Percentiles rank a stretch among this genome's conserved stretches.
Conservation (phyloP, 768 basidiomycete species). For the Hericium erinaceus region DNA sequence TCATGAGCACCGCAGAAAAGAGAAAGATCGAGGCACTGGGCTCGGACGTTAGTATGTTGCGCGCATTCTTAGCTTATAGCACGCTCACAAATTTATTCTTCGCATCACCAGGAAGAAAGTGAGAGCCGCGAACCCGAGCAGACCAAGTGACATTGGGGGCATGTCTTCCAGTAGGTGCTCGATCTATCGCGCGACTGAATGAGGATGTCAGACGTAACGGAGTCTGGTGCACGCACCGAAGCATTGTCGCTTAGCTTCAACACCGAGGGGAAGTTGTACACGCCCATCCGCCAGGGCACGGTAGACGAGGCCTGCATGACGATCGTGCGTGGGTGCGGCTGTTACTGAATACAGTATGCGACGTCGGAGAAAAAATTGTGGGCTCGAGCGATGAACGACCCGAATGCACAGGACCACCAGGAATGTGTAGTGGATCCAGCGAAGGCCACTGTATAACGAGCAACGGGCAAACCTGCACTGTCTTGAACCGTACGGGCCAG, state of each 20-base stretch:
- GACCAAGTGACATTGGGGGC: constrained; percentile 20
- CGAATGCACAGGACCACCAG: too few species aligned
- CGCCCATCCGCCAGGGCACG: background rate
- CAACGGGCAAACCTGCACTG: too few species aligned
- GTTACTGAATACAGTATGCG: too few species aligned
- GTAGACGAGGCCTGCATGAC: background rate
- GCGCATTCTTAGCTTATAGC: background rate
- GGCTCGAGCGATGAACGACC: too few species aligned
- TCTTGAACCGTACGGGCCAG: too few species aligned
- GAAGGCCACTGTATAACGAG: too few species aligned
- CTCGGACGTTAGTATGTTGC: background rate
- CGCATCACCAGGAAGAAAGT: constrained; percentile 19
- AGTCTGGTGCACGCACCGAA: background rate
- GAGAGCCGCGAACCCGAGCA: constrained; percentile 20
- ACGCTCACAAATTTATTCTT: constrained; percentile 12
- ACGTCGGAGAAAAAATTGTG: too few species aligned
- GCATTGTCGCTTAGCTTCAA: background rate
- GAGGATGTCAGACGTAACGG: background rate
- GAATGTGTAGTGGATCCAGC: too few species aligned
- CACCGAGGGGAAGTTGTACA: background rate
- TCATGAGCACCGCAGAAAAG: constrained; percentile 46
- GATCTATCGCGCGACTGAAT: constrained; percentile 7
- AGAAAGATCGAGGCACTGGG: constrained; percentile 36
- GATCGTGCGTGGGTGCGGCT: background rate
- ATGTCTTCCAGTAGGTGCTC: constrained; percentile 18